These are phyloP conservation scores for Termitomyces sp. DNA, from an alignment of 768 basidiomycete genomes.

Conservation along the genomic window DNA sequence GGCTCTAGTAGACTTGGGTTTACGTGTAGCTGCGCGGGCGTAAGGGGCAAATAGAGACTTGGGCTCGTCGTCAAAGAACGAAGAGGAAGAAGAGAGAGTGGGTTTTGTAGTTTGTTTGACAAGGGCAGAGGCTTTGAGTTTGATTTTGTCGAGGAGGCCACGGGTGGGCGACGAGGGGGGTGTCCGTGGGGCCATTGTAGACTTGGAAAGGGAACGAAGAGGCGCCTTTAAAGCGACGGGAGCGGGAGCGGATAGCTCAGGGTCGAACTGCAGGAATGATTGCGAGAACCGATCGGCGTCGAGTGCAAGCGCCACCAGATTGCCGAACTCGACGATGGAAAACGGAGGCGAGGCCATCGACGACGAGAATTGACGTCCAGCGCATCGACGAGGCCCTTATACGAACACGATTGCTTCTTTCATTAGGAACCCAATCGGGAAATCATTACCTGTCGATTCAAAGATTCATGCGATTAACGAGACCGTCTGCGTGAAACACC, in stretches of 20 bases:
- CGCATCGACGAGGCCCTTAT: neutral
- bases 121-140: conserved; percentile 17
- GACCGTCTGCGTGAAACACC: too few relatives aligned
- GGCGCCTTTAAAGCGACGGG: neutral
- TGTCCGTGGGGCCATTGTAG: neutral
- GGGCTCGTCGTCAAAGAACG: conserved; percentile 7
- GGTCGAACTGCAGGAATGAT: conserved; percentile 16
- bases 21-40: conserved; percentile 12
- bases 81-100: conserved; percentile 3
- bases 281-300: conserved; percentile 16
- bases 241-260: conserved; percentile 1
- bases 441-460: too few relatives aligned
- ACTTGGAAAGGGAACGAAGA: neutral
- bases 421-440: too few relatives aligned
- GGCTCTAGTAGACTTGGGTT: neutral
- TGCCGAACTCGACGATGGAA: conserved; percentile 16
- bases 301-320: conserved; percentile 19
- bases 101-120: conserved; percentile 7
- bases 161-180: conserved; percentile 3
- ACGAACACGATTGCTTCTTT: too few relatives aligned
- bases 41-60: conserved; percentile 11
- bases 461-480: too few relatives aligned
- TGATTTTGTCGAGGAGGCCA: conserved; percentile 17
- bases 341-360: conserved; percentile 12
- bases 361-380: too few relatives aligned